A percentile compares a stretch with the other conserved stretches of the same genome.
Evolutionary conservation across 108 stramenopile species (phyloP).

Genomic region (Skeletonema costatum): DNA sequence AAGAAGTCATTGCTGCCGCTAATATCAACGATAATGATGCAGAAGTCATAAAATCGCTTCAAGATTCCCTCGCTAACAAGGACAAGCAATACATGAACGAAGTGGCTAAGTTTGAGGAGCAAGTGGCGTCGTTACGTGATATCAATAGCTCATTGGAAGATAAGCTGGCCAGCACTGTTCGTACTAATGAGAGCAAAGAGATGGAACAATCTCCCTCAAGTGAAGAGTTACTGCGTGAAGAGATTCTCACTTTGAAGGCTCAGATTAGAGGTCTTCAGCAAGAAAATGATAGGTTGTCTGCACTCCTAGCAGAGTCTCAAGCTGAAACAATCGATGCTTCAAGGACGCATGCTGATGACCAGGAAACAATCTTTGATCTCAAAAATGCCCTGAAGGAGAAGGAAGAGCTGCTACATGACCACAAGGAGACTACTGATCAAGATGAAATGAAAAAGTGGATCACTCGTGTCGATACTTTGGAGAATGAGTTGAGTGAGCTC

Average conservation of each 20-base stretch:
- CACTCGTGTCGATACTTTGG: not conserved
- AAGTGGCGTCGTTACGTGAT: constrained; percentile 13
- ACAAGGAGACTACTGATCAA: constrained; percentile 12
- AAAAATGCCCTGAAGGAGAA: constrained; percentile 20
- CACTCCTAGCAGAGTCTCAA: not conserved
- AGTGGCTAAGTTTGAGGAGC: constrained; percentile 11
- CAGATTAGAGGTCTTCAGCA: constrained; percentile 11
- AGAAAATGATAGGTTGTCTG: not conserved
- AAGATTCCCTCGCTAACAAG: constrained; percentile 7
- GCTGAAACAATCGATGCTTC: not conserved
- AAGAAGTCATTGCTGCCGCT: not conserved
- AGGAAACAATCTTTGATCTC: constrained; percentile 21
- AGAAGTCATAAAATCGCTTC: constrained; percentile 1
- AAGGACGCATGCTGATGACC: constrained; percentile 15
- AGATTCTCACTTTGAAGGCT: constrained; percentile 26
- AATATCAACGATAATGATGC: not conserved
- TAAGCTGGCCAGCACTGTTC: not conserved
- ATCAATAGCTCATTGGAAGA: not conserved
- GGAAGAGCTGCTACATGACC: constrained; percentile 4
- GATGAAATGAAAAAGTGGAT: constrained; percentile 3
- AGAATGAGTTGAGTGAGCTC: constrained; percentile 1
- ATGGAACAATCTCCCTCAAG: constrained; percentile 8
- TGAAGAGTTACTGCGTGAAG: constrained; percentile 19
- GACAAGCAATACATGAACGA: not conserved
- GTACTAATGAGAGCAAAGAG: not conserved